These are phyloP conservation scores for Collybia sp. DNA, from an alignment of 768 basidiomycete genomes.

Conservation along the genomic window DNA sequence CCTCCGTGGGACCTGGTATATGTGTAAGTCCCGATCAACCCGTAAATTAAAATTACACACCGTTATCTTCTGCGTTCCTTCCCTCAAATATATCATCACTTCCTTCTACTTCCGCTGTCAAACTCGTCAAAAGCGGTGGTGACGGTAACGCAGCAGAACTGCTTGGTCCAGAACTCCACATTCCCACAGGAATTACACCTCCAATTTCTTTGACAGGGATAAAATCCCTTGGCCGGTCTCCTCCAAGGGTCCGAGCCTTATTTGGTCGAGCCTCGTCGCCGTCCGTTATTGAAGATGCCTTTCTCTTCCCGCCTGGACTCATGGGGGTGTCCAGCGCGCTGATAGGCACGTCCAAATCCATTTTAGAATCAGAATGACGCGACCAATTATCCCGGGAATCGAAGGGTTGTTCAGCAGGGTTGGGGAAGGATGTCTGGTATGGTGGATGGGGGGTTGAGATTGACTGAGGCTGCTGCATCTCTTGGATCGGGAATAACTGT, in stretches of 20 bases:
- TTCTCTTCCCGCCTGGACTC: constrained; percentile 44
- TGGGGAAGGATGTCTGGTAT: constrained; percentile 37
- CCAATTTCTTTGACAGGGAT: constrained; percentile 53
- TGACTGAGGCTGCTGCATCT: constrained; percentile 12
- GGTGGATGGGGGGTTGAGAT: constrained; percentile 14
- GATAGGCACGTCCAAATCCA: constrained; percentile 53
- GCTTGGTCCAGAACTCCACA: constrained; percentile 15
- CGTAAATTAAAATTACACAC: constrained; percentile 29
- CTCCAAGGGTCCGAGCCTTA: constrained; percentile 60
- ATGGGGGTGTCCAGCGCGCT: constrained; percentile 45
- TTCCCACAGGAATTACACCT: constrained; percentile 7
- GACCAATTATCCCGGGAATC: constrained; percentile 31
- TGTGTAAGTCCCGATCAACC: neutral
- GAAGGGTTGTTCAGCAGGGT: constrained; percentile 46
- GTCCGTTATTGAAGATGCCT: constrained; percentile 30
- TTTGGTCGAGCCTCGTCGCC: constrained; percentile 33
- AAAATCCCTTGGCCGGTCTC: constrained; percentile 50
- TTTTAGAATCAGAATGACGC: constrained; percentile 34
- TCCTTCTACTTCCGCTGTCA: constrained; percentile 60
- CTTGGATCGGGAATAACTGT: constrained; percentile 25
- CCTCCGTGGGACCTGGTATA: constrained; percentile 54
- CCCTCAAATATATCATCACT: constrained; percentile 70
- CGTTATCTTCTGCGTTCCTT: constrained; percentile 66
- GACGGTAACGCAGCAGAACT: constrained; percentile 37
- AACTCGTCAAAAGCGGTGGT: constrained; percentile 55